Conservation (phyloP, 495 filamentous ascomycete species). For the Aspergillus affinis region DNA sequence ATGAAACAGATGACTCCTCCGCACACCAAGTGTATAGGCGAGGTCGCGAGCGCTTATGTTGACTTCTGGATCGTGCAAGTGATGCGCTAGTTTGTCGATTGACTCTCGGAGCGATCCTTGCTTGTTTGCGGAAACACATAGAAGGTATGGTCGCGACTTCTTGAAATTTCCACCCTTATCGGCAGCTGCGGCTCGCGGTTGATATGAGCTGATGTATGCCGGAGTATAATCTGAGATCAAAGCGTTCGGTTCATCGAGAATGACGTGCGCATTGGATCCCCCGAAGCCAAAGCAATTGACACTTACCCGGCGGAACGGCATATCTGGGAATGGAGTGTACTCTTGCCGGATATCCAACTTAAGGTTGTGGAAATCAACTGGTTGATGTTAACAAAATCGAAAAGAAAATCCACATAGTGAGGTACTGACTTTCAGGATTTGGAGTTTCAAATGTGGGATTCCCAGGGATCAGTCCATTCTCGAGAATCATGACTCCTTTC, state of each 20-base stretch:
- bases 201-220: slow-evolving; percentile 6
- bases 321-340: slow-evolving; percentile 20
- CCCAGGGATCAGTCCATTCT: slow-evolving; percentile 27
- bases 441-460: slow-evolving; percentile 30
- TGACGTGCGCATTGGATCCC: slow-evolving; percentile 49
- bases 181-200: neutral
- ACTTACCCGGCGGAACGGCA: slow-evolving; percentile 25
- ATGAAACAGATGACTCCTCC: slow-evolving; percentile 13
- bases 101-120: slow-evolving; percentile 23
- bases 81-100: slow-evolving; percentile 14
- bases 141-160: slow-evolving; percentile 18
- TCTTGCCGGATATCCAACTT: slow-evolving; percentile 1
- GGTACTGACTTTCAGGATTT: slow-evolving; percentile 20
- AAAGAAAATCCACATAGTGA: no score
- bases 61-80: slow-evolving; percentile 24
- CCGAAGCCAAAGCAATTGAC: slow-evolving; percentile 53
- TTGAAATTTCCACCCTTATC: neutral
- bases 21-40: slow-evolving; percentile 19
- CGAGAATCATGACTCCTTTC: slow-evolving; percentile 39
- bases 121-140: slow-evolving; percentile 33
- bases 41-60: slow-evolving; percentile 17
- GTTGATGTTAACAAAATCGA: neutral
- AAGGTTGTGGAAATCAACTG: slow-evolving; percentile 13
- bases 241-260: slow-evolving; percentile 23
- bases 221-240: slow-evolving; percentile 5